Evolutionary conservation across 257 asterid species (phyloP), one percentile per base, ranked within the genome.

Genomic region (Solanum microdontum): DNA sequence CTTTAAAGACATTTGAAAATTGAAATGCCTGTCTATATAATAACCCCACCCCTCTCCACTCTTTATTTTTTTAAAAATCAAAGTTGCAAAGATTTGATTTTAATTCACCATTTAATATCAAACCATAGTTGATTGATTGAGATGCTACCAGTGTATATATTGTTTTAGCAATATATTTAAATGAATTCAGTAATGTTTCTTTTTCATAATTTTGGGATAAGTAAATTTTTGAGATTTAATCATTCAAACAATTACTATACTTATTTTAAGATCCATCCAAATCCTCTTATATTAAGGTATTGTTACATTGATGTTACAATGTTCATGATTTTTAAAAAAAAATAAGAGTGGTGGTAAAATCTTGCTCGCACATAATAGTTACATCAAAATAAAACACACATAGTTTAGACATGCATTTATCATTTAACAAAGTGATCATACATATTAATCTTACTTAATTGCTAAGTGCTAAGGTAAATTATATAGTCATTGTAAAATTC

Each of bases 61-160:
- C 24, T 55, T 55, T 55, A 55, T 19, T 55, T 17, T 1, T 0
- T 0, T 0, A 14, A 14, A 14, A 51, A 55, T 55, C 64, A 55
- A 55, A 55, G 64, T 55, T 55, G 64, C 64, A 55, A 55, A 55
- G 64, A 55, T 55, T 51, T 55, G 64, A 55, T 55, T 55, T 55
- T 55, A 55, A 55, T 7, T 55, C 64, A 55, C 10, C 64, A 55
- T 55, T 55, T 55, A 55, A 55, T 19, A 55, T 6, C 4, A 55
- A 17, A 17, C 24, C 4, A 2, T 55, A 55, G 64, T 55, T 17
- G 64, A 17, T 55, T 55, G 64, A 55, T 55, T 55, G n/a, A 17
- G 4, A 55, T 55, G n/a, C n/a, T 55, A 17, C 10, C 23, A 15
- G 4, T 15, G 17, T 55, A 55, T 48, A 55, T 55, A 55, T 55